Percentiles rank a stretch among this genome's conserved stretches.
phyloP scores from a whole-genome alignment of 345 rosid species.

The Cochlearia excelsa region DNA sequence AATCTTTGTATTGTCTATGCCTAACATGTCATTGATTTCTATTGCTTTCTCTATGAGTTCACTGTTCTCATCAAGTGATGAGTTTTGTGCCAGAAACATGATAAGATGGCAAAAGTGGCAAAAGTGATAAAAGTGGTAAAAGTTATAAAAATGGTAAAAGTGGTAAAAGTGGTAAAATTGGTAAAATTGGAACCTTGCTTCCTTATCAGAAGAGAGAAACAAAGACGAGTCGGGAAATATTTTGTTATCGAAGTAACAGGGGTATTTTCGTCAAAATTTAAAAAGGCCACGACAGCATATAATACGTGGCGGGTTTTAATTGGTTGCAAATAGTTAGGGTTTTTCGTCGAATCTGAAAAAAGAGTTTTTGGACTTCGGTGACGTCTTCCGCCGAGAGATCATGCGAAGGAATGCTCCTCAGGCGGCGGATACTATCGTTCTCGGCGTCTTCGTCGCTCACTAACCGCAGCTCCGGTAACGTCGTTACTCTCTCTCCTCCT shows the following conservation, averaged over 20 bases:
- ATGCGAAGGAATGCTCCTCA: conserved; percentile 37
- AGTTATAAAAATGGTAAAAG: too few relatives aligned
- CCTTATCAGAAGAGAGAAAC: conserved; percentile 23
- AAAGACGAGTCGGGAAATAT: conserved; percentile 20
- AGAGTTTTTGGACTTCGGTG: conserved; percentile 13
- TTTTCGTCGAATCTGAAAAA: conserved; percentile 18
- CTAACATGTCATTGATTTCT: too few relatives aligned
- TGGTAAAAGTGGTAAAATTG: too few relatives aligned
- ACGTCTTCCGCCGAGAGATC: conserved; percentile 30
- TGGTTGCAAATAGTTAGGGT: conserved; percentile 19
- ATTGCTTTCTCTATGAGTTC: too few relatives aligned
- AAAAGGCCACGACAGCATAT: conserved; percentile 27
- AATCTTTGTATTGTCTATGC: too few relatives aligned
- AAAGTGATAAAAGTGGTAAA: too few relatives aligned
- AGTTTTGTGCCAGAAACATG: too few relatives aligned
- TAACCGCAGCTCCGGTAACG: background rate
- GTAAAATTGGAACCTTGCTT: too few relatives aligned
- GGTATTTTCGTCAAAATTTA: conserved; percentile 10
- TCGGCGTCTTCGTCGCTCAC: conserved; percentile 12
- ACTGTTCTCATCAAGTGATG: too few relatives aligned
- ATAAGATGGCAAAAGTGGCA: too few relatives aligned
- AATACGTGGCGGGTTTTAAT: conserved; percentile 16
- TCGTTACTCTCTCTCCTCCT: background rate
- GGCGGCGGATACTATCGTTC: conserved; percentile 15
- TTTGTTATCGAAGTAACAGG: background rate